Evolutionary conservation across 2,329 filamentous ascomycete genomes (phyloP).

Genomic region (Botrytis aclada): DNA sequence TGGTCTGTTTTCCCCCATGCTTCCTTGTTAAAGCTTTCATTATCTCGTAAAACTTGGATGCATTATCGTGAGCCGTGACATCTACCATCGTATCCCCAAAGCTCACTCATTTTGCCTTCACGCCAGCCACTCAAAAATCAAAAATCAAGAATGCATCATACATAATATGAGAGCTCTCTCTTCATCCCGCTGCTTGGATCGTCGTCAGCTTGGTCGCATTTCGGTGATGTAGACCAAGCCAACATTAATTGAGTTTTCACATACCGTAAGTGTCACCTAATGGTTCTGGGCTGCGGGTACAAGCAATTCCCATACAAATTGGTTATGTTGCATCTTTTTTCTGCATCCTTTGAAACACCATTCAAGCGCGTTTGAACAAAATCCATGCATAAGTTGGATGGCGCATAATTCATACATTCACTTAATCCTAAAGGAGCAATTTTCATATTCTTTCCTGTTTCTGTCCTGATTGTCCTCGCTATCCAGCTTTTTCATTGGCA

Average conservation of each 20-base stretch:
- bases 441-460: constrained; percentile 1
- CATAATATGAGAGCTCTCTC: neutral
- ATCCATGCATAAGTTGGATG: constrained; percentile 11
- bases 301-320: neutral
- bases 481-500: constrained; percentile 7
- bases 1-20: neutral
- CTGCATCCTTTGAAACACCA: constrained; percentile 17
- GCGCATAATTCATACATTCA: neutral
- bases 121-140: constrained; percentile 6
- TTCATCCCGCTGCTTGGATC: neutral
- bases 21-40: neutral
- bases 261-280: neutral
- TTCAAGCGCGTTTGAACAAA: neutral
- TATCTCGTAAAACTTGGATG: neutral
- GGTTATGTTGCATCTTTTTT: constrained; percentile 14
- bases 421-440: constrained; percentile 7
- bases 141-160: neutral
- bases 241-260: neutral
- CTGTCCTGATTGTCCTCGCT: neutral
- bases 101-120: neutral
- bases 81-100: neutral
- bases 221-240: neutral
- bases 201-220: constrained; percentile 11
- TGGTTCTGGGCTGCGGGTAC: neutral
- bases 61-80: constrained; percentile 1